A percentile compares a stretch with the other conserved stretches of the same genome.
phyloP scores from a whole-genome alignment of 2,329 filamentous ascomycete genomes.

The Arachnomyces sp. region DNA sequence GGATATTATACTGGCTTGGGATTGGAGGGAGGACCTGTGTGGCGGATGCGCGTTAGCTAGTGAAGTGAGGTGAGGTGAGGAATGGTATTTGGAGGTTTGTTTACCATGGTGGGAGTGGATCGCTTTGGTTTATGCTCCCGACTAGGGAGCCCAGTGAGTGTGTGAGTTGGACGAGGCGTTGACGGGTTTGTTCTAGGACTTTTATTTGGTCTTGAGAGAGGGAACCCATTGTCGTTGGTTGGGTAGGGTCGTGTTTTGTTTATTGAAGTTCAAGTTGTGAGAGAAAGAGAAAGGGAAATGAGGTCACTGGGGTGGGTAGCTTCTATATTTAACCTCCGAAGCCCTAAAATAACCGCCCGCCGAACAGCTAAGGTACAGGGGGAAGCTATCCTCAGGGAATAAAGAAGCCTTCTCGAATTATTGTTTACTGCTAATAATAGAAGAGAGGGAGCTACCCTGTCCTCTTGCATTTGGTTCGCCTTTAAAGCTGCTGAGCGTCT shows the following conservation, averaged over 20 bases:
- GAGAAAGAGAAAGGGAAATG: too few species aligned
- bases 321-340: too few species aligned
- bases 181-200: constrained; percentile 61
- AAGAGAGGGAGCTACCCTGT: too few species aligned
- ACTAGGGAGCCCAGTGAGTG: constrained; percentile 60
- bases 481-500: too few species aligned
- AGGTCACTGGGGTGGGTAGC: too few species aligned
- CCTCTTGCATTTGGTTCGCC: too few species aligned
- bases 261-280: background rate
- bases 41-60: background rate
- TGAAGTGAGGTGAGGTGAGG: background rate
- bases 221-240: constrained; percentile 26
- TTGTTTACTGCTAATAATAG: too few species aligned
- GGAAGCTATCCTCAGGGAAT: too few species aligned
- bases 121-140: constrained; percentile 51
- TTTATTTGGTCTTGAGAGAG: constrained; percentile 42
- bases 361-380: too few species aligned
- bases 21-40: constrained; percentile 59
- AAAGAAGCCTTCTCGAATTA: too few species aligned
- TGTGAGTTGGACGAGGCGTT: constrained; percentile 59
- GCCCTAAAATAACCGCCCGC: too few species aligned
- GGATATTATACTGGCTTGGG: constrained; percentile 62
- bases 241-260: too few species aligned
- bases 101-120: constrained; percentile 61
- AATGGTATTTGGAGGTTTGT: constrained; percentile 13